Evolutionary conservation across 2,329 filamentous ascomycete species (phyloP).

Genomic region (Cytospora paraplurivora): DNA sequence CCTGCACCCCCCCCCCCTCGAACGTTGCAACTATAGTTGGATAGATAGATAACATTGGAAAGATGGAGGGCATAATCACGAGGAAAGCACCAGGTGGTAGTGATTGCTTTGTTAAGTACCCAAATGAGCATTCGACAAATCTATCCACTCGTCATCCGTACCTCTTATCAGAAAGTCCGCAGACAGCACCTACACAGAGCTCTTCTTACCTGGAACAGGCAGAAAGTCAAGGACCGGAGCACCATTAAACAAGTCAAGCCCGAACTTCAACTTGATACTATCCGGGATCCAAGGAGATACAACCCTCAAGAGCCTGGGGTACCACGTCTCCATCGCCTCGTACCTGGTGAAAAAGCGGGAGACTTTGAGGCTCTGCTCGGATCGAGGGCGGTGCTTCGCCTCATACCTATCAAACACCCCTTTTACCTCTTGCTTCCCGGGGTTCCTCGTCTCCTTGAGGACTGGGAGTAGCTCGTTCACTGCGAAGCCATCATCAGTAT

Average conservation of each 20-base stretch:
- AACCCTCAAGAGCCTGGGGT: constrained; percentile 4
- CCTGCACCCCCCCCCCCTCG: too few relatives aligned
- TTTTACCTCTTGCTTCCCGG: constrained; percentile 28
- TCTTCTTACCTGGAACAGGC: constrained; percentile 3
- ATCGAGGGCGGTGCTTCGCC: constrained; percentile 31
- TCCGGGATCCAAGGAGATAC: constrained; percentile 20
- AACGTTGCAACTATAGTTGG: too few relatives aligned
- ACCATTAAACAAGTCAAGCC: background rate
- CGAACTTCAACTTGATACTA: background rate
- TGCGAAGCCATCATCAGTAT: background rate
- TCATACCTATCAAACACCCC: constrained; percentile 30
- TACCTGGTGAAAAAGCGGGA: constrained; percentile 32
- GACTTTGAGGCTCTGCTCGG: constrained; percentile 21
- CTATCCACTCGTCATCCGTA: background rate
- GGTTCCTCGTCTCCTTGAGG: constrained; percentile 19
- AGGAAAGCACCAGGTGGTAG: background rate
- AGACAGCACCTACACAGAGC: background rate
- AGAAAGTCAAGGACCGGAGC: constrained; percentile 4
- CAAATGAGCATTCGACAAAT: background rate
- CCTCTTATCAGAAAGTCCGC: background rate
- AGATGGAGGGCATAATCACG: background rate
- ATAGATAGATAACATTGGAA: too few relatives aligned
- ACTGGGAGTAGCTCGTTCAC: constrained; percentile 29
- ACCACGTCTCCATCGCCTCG: constrained; percentile 34
- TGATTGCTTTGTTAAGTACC: background rate